Conservation (phyloP, 306 rosid genomes). For the Boehmeria nivea region DNA sequence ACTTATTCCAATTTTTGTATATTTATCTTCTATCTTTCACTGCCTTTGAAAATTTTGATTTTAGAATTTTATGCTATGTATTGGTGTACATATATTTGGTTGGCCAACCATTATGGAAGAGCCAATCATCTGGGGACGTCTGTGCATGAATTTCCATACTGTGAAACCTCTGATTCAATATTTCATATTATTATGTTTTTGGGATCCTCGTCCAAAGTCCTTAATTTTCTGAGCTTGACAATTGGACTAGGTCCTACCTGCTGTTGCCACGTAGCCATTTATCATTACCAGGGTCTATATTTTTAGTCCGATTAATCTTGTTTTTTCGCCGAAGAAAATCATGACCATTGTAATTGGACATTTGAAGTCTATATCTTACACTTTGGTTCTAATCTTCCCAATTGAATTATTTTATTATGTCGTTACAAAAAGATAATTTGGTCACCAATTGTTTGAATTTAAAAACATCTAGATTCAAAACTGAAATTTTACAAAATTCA, state of each 20-base stretch:
- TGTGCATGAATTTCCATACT: neutral
- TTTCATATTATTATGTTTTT: neutral
- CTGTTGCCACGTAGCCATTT: neutral
- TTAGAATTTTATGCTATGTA: neutral
- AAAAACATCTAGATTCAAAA: too few relatives aligned
- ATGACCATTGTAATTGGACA: too few relatives aligned
- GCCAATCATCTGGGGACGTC: neutral
- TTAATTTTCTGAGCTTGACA: neutral
- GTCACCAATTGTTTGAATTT: too few relatives aligned
- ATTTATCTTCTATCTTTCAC: neutral
- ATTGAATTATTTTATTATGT: too few relatives aligned
- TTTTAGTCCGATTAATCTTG: too few relatives aligned
- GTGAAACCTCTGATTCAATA: neutral
- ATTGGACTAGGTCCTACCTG: neutral
- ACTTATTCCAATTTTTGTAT: too few relatives aligned
- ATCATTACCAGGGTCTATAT: too few relatives aligned
- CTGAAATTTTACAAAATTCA: too few relatives aligned
- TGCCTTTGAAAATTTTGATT: neutral
- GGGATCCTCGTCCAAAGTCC: neutral
- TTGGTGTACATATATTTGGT: constrained; percentile 1
- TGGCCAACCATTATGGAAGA: neutral
- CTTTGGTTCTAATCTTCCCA: too few relatives aligned
- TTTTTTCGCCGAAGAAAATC: too few relatives aligned
- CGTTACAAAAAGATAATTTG: too few relatives aligned
- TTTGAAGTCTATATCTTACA: too few relatives aligned